Evolutionary conservation across 805 yeast species (phyloP).

Genomic region (Kuraishia capsulata): DNA sequence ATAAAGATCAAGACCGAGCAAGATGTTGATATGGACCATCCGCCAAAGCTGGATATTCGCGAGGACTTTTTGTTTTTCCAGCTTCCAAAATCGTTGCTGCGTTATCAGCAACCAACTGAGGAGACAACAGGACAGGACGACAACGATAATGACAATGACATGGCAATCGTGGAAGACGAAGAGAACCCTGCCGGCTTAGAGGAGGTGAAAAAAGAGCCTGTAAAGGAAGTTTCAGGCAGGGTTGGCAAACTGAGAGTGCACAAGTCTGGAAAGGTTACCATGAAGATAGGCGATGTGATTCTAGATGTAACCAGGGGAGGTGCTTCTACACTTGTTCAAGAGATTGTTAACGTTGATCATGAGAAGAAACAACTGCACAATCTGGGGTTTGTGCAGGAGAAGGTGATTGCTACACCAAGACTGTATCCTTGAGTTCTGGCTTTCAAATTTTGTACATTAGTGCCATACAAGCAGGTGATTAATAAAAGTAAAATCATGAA

Average conservation of each 20-base stretch:
- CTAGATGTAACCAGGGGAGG: slow-evolving; percentile 71
- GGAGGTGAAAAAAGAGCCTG: slow-evolving; percentile 3
- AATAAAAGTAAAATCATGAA: too few species aligned
- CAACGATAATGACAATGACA: not conserved
- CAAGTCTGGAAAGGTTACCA: slow-evolving; percentile 72
- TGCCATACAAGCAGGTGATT: too few species aligned
- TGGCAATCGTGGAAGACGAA: not conserved
- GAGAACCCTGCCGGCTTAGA: slow-evolving; percentile 5
- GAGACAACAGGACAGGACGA: slow-evolving; percentile 2
- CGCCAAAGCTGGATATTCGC: not conserved
- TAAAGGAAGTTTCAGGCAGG: slow-evolving; percentile 34
- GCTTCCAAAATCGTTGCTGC: slow-evolving; percentile 19
- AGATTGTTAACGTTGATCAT: slow-evolving; percentile 38
- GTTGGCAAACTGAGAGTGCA: slow-evolving; percentile 73
- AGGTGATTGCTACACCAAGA: slow-evolving; percentile 52
- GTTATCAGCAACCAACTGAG: slow-evolving; percentile 9
- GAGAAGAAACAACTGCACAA: slow-evolving; percentile 32
- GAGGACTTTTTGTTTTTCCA: slow-evolving; percentile 16
- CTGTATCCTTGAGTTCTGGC: slow-evolving; percentile 15
- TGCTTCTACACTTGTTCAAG: slow-evolving; percentile 62
- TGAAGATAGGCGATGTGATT: slow-evolving; percentile 61
- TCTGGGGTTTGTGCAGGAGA: slow-evolving; percentile 48
- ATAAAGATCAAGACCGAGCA: not conserved
- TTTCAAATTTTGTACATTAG: too few species aligned
- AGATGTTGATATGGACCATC: not conserved